Evolutionary conservation across 2,329 filamentous ascomycete species (phyloP).

Genomic region (Graphilbum fragrans): DNA sequence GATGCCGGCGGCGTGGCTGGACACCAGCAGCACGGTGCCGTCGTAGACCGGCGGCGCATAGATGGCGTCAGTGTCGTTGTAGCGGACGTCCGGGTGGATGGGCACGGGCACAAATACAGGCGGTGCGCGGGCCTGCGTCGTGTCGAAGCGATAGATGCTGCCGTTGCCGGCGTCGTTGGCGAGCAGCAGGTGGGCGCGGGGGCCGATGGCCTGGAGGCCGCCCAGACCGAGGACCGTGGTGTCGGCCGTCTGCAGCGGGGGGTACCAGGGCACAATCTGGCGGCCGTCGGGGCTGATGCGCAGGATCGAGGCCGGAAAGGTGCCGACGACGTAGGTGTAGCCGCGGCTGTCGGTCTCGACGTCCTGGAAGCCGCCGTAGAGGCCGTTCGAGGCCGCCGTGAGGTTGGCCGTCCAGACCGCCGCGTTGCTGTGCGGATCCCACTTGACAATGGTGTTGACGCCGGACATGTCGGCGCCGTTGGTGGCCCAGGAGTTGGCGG

Average conservation of each 20-base stretch:
- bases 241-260: too few relatives aligned
- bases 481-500: constrained; percentile 22
- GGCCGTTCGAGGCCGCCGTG: constrained; percentile 15
- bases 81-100: too few relatives aligned
- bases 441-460: constrained; percentile 23
- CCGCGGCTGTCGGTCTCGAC: constrained; percentile 22
- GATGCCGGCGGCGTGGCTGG: constrained; percentile 18
- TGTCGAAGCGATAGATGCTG: too few relatives aligned
- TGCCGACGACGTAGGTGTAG: constrained; percentile 25
- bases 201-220: too few relatives aligned
- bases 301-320: constrained; percentile 23
- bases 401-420: constrained; percentile 21
- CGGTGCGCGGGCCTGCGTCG: too few relatives aligned
- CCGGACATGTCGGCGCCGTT: constrained; percentile 21
- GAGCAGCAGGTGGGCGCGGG: too few relatives aligned
- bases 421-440: constrained; percentile 14
- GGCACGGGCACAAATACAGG: too few relatives aligned
- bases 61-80: constrained; percentile 21
- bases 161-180: too few relatives aligned
- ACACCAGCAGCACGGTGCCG: constrained; percentile 20
- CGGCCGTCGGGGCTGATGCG: too few relatives aligned
- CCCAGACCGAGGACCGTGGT: too few relatives aligned
- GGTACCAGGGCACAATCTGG: too few relatives aligned
- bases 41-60: constrained; percentile 20
- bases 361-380: constrained; percentile 26